A percentile compares a stretch with the other conserved stretches of the same genome.
phyloP scores from a whole-genome alignment of 2,329 filamentous ascomycete genomes.

The Torrubiella hemipterigena region DNA sequence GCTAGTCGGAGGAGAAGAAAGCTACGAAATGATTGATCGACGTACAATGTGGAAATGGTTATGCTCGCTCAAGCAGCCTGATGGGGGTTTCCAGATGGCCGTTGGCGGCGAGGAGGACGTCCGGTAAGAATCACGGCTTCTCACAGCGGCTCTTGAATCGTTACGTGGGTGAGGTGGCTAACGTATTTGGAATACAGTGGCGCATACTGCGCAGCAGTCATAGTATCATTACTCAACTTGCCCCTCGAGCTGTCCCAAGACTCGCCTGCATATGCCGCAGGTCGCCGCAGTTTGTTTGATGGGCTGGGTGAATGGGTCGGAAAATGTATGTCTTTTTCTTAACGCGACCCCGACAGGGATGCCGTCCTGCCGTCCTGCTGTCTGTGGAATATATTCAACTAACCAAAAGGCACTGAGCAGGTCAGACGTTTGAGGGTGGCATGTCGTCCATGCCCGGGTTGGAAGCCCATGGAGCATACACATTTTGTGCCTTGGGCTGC shows the following conservation, averaged over 20 bases:
- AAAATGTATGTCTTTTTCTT: constrained; percentile 57
- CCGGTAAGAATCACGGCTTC: constrained; percentile 48
- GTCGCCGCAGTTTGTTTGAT: constrained; percentile 53
- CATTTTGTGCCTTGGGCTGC: constrained; percentile 86
- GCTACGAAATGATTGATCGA: constrained; percentile 67
- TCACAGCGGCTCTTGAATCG: neutral
- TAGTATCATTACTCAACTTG: constrained; percentile 72
- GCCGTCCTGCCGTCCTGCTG: constrained; percentile 1
- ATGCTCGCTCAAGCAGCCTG: constrained; percentile 69
- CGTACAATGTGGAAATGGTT: constrained; percentile 86
- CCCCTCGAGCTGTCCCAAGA: constrained; percentile 67
- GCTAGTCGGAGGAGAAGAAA: constrained; percentile 63
- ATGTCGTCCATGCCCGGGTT: constrained; percentile 75
- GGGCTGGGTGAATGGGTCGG: constrained; percentile 70
- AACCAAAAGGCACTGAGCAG: constrained; percentile 26
- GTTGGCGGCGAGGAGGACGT: constrained; percentile 86
- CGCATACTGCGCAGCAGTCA: constrained; percentile 80
- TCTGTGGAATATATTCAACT: neutral
- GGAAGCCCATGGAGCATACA: constrained; percentile 94
- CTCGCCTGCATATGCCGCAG: constrained; percentile 52
- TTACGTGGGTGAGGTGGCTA: constrained; percentile 1
- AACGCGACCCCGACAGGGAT: too few species aligned
- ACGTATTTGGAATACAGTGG: constrained; percentile 40
- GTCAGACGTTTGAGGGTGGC: constrained; percentile 90
- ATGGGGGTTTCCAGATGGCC: constrained; percentile 84